phyloP scores from a whole-genome alignment of 371 early-diverging fungal genomes.

The Encephalitozoon romaleae region DNA sequence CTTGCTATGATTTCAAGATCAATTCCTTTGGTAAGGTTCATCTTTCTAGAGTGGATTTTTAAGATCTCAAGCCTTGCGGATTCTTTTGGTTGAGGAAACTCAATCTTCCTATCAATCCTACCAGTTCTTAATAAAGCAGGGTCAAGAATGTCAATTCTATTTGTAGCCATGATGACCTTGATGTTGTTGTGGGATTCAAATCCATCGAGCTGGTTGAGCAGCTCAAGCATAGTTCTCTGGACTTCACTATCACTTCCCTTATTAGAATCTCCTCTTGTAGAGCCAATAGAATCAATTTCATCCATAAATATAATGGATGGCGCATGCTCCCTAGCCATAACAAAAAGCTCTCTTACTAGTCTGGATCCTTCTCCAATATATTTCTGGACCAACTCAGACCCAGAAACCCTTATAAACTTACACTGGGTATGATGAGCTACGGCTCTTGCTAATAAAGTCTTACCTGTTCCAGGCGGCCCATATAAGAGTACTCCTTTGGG shows the following conservation, averaged over 20 bases:
- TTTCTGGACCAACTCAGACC: constrained; percentile 98
- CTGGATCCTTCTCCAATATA: constrained; percentile 98
- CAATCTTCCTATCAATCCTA: constrained; percentile 97
- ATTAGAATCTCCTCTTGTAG: constrained; percentile 61
- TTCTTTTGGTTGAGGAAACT: constrained; percentile 95
- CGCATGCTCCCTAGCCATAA: constrained; percentile 94
- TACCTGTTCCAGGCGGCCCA: constrained; percentile 74
- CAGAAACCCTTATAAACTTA: constrained; percentile 95
- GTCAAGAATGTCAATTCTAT: constrained; percentile 94
- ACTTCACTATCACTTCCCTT: constrained; percentile 87
- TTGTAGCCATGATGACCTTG: constrained; percentile 99
- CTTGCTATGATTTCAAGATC: constrained; percentile 86
- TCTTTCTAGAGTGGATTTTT: constrained; percentile 95
- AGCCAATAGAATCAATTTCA: constrained; percentile 97
- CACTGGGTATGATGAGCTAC: constrained; percentile 99
- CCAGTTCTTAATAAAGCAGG: constrained; percentile 90
- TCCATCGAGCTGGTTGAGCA: constrained; percentile 88
- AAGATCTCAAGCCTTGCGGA: constrained; percentile 88
- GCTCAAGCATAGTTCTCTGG: constrained; percentile 77
- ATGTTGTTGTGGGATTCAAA: constrained; percentile 96
- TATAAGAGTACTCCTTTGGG: constrained; percentile 96
- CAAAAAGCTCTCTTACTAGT: constrained; percentile 96
- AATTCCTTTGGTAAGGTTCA: constrained; percentile 95
- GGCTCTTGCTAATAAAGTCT: constrained; percentile 80
- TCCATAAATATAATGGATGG: constrained; percentile 99